These are phyloP conservation scores for Saururus chinensis DNA, from an alignment of 164 flowering plant genomes.

Conservation along the genomic window DNA sequence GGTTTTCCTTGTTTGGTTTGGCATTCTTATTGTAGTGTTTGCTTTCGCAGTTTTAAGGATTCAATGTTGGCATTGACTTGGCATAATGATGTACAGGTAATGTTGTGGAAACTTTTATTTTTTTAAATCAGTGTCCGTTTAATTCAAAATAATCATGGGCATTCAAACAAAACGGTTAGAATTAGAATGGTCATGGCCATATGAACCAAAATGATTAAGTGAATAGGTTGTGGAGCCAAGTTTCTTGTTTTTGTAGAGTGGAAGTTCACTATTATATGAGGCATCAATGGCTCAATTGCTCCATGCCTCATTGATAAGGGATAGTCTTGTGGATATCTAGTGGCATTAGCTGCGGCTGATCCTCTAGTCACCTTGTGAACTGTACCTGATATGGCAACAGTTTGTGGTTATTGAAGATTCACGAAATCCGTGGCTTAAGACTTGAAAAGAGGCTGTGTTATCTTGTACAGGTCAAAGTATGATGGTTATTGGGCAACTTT, in stretches of 20 bases:
- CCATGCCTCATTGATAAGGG: too few species aligned
- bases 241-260: background rate
- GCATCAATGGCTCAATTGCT: too few species aligned
- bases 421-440: too few species aligned
- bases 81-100: constrained; percentile 76
- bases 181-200: background rate
- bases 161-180: too few species aligned
- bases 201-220: background rate
- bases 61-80: constrained; percentile 68
- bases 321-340: too few species aligned
- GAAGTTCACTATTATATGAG: background rate
- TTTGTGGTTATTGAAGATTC: too few species aligned
- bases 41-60: constrained; percentile 61
- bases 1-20: background rate
- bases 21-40: background rate
- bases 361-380: too few species aligned
- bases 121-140: background rate
- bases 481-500: too few species aligned
- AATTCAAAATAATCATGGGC: background rate
- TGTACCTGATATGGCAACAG: too few species aligned
- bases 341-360: too few species aligned
- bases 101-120: background rate
- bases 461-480: too few species aligned
- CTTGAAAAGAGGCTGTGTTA: too few species aligned
- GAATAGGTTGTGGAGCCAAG: background rate